Conservation (phyloP, 345 rosid species). For the Acer yangbiense region DNA sequence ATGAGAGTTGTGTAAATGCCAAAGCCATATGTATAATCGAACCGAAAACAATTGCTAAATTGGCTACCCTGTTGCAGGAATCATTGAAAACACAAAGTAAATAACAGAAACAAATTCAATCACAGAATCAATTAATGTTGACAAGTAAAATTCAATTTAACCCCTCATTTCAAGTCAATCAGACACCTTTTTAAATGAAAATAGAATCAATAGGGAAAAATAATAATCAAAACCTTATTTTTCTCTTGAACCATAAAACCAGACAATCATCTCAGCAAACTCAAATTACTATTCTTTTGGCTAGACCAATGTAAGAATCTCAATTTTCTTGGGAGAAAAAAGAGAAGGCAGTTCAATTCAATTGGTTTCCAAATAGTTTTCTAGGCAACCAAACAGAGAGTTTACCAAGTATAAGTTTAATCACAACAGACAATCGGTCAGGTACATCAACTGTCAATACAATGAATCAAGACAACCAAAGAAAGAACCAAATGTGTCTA, state of each 20-base stretch:
- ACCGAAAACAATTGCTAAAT: conserved; percentile 5
- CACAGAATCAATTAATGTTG: neutral
- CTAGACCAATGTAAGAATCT: neutral
- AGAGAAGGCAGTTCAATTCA: neutral
- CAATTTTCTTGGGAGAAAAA: neutral
- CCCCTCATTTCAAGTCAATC: conserved; percentile 10
- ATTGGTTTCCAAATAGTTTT: neutral
- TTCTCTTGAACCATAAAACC: neutral
- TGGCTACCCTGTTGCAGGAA: conserved; percentile 19
- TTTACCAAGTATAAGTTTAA: neutral
- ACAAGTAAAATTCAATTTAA: neutral
- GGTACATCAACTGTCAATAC: conserved; percentile 18
- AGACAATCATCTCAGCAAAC: neutral
- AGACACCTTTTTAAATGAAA: neutral
- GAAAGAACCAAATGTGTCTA: neutral
- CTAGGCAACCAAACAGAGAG: neutral
- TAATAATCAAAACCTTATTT: neutral
- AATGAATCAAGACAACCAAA: conserved; percentile 23
- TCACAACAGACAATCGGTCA: neutral
- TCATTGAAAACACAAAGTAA: neutral
- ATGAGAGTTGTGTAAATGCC: conserved; percentile 56
- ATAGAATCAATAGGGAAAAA: neutral
- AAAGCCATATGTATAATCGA: conserved; percentile 46
- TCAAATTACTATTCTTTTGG: neutral
- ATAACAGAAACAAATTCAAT: neutral